These are phyloP conservation scores for Coniochaeta sp. DNA, from an alignment of 2,329 filamentous ascomycete genomes.

Conservation along the genomic window DNA sequence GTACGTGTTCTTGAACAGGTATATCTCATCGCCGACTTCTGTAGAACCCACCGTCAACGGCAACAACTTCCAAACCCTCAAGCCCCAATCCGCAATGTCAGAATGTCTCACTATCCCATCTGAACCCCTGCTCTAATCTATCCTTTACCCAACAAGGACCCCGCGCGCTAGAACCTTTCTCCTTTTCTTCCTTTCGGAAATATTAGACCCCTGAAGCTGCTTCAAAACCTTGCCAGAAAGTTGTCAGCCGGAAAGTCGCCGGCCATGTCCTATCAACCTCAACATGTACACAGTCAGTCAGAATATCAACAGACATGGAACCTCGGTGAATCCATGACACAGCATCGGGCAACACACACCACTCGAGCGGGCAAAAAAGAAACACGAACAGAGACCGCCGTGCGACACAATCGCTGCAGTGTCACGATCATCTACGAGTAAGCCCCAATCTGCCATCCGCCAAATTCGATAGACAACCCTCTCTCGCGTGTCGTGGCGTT, in stretches of 20 bases:
- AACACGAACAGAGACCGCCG: not conserved
- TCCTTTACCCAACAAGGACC: no score
- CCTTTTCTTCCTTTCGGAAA: slow-evolving; percentile 1
- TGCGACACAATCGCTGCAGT: not conserved
- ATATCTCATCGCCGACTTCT: no score
- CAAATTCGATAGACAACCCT: not conserved
- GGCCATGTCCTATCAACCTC: not conserved
- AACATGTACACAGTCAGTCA: no score
- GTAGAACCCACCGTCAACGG: no score
- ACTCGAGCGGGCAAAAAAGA: no score
- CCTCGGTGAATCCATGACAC: no score
- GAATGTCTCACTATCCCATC: not conserved
- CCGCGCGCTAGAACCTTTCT: slow-evolving; percentile 1
- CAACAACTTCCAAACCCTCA: no score
- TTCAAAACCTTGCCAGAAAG: not conserved
- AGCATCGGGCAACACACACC: no score
- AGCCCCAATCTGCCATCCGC: not conserved
- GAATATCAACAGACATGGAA: no score
- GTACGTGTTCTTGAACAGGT: no score
- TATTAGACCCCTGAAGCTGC: not conserved
- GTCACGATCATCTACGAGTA: not conserved
- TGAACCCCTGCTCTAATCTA: not conserved
- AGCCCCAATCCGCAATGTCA: not conserved
- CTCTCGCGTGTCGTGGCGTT: not conserved
- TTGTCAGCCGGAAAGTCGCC: not conserved